These are phyloP conservation scores for Poterioochromonas sp. DNA, from an alignment of 352 stramenopile genomes.

Conservation along the genomic window DNA sequence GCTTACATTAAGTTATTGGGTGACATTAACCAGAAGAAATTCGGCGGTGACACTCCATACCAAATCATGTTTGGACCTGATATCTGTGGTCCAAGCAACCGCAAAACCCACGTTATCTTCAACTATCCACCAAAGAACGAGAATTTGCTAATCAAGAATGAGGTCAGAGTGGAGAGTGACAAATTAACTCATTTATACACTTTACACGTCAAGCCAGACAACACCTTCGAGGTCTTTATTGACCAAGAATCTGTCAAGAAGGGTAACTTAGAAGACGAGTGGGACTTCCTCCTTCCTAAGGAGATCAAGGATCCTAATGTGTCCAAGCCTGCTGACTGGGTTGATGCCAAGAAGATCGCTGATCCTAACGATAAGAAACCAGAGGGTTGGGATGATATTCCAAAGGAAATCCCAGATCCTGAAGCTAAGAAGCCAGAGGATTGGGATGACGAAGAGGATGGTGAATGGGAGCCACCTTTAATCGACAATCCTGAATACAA, in stretches of 20 bases:
- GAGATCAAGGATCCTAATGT: constrained; percentile 91
- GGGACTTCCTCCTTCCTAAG: constrained; percentile 79
- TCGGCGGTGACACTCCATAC: constrained; percentile 88
- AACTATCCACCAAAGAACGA: constrained; percentile 77
- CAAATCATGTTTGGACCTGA: constrained; percentile 98
- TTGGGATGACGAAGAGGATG: constrained; percentile 98
- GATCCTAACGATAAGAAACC: constrained; percentile 90
- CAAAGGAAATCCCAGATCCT: constrained; percentile 88
- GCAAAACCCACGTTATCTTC: constrained; percentile 95
- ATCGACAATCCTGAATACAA: constrained; percentile 96
- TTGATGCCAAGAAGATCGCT: constrained; percentile 82
- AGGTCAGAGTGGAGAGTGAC: constrained; percentile 79
- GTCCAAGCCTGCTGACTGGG: constrained; percentile 96
- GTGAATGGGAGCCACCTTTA: constrained; percentile 86
- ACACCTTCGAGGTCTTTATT: constrained; percentile 92
- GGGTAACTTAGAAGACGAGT: constrained; percentile 79
- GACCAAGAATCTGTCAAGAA: constrained; percentile 85
- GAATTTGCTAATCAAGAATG: constrained; percentile 78
- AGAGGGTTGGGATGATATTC: constrained; percentile 90
- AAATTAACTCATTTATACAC: constrained; percentile 96
- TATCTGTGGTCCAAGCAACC: constrained; percentile 86
- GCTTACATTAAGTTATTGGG: constrained; percentile 97
- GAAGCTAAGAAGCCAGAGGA: constrained; percentile 91
- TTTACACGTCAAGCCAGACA: constrained; percentile 88
- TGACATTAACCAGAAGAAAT: constrained; percentile 62